Base-by-base conservation (phyloP, 2,329 filamentous ascomycete genomes). In the Tolypocladium paradoxum region DNA sequence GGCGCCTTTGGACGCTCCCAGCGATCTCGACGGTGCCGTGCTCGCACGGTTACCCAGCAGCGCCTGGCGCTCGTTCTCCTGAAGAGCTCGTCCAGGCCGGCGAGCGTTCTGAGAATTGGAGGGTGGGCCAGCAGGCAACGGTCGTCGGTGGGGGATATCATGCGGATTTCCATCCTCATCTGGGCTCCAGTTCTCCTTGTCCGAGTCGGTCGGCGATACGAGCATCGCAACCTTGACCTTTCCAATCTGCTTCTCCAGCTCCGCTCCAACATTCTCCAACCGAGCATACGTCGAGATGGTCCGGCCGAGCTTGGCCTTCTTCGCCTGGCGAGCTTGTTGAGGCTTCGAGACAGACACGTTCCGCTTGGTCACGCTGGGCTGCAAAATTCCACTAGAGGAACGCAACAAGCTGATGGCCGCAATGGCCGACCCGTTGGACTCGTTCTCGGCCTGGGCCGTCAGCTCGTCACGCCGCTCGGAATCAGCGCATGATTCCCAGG, bases 401-500 rank as follows among this genome's bases (percentile, higher is more conserved):
- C 89, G 79, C 56, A 96, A 77, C 33, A 95, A 76, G 57, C 83
- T 89, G 55, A 96, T 93, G 36, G 88, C 89, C 35, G 87, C 87
- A 55, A 87, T 81, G 52, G 88, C 89, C 43, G 87, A 91, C 24
- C 88, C 89, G 59, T 79, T 88, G 8, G 82, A 82, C 64, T 95
- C 89, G 60, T 88, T 84, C 69, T 92, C 87, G 11, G 88, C 87
- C 59, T 89, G 86, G n/a, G 81, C 81, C 24, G 85, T 90, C 53
- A 96, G 73, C 59, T 90, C 87, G 62, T 90, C 88, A 45, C 87
- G 84, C 50, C 81, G 73, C 59, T 93, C 88, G 8, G 85, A 84
- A 64, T 95, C 89, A 62, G 89, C 92, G 72, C 88, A 91, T 54
- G 90, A 90, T 64, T 95, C 89, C 92, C 92, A 96, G 7, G 87